Conservation (phyloP, 1,139 yeast genomes). For the Spencermartinsiella ligniputridi region DNA sequence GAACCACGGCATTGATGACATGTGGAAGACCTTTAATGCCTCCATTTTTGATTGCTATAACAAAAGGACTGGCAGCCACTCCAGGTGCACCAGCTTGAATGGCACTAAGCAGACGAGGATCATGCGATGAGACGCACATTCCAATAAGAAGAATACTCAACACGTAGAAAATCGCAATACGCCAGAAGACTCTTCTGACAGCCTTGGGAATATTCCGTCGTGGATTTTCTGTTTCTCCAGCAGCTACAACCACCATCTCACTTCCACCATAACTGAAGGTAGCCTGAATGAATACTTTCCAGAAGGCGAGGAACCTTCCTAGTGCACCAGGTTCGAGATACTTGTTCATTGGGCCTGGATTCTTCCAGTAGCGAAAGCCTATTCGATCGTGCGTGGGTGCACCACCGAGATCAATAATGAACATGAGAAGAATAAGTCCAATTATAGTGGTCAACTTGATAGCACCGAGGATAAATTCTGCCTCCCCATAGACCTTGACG, state of each 20-base stretch:
- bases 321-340: conserved; percentile 46
- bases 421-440: conserved; percentile 27
- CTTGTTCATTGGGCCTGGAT: conserved; percentile 67
- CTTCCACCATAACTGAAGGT: conserved; percentile 45
- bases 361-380: conserved; percentile 82
- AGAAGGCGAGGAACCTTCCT: conserved; percentile 15
- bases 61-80: conserved; percentile 45
- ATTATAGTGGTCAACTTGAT: conserved; percentile 27
- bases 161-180: conserved; percentile 71
- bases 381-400: conserved; percentile 32
- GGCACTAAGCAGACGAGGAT: conserved; percentile 36
- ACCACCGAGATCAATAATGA: conserved; percentile 33
- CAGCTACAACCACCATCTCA: conserved; percentile 73
- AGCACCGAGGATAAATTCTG: conserved; percentile 32
- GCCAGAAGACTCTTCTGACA: conserved; percentile 63
- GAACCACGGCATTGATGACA: conserved; percentile 61
- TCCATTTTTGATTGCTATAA: conserved; percentile 55
- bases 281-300: conserved; percentile 56
- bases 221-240: conserved; percentile 78
- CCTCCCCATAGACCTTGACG: conserved; percentile 34
- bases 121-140: conserved; percentile 67
- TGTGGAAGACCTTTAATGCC: conserved; percentile 61
- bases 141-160: conserved; percentile 70
- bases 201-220: conserved; percentile 74
- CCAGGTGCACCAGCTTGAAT: conserved; percentile 48